Evolutionary conservation across 352 stramenopile genomes (phyloP), one percentile per base, ranked within the genome.

Genomic region (Elongisporangium anandrum): DNA sequence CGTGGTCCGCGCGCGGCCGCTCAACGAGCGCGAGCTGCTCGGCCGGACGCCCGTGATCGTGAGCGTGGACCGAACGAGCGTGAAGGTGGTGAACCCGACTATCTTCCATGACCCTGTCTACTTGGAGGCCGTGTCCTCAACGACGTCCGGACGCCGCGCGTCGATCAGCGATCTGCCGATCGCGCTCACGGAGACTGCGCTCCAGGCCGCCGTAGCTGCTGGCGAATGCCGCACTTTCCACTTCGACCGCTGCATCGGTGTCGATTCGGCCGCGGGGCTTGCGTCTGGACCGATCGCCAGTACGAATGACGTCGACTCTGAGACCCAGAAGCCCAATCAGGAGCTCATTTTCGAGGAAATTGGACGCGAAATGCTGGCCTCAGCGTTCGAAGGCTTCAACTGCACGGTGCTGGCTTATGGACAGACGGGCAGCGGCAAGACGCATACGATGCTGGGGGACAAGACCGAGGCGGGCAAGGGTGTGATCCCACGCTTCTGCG

Each of bases 361-460:
- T n/a, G 85, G 85, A 0, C 59, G 68, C 47, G 72, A 86, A 8
- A 80, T 90, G 52, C 81, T 94, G 45, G 69, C 67, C n/a, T 76
- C 83, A 29, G 82, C 85, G 0, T 90, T 94, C 56, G 67, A 90
- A 34, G 85, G 85, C 3, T 94, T 94, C 63, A 92, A 94, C 54
- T 94, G 85, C 57, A 92, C 82, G 4, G 70, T 94, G 57, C 68
- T 94, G 45, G 85, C 85, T 3, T 94, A 94, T 48, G 85, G 85
- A 0, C 83, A 94, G 66, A 94, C 85, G 0, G 85, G 85, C 0
- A 90, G 77, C 23, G 85, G 85, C 15, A 92, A 94, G 59, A 94
- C 85, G 1, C 84, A 94, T 60, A 94, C 83, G 3, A 93, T 94
- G 85, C 77, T 93, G 9, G 85, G 85, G 17, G 79, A 91, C 54